Percentiles rank a stretch among this genome's conserved stretches.
phyloP scores from a whole-genome alignment of 2,329 filamentous ascomycete species.

The Calonectria pseudoreteaudii region DNA sequence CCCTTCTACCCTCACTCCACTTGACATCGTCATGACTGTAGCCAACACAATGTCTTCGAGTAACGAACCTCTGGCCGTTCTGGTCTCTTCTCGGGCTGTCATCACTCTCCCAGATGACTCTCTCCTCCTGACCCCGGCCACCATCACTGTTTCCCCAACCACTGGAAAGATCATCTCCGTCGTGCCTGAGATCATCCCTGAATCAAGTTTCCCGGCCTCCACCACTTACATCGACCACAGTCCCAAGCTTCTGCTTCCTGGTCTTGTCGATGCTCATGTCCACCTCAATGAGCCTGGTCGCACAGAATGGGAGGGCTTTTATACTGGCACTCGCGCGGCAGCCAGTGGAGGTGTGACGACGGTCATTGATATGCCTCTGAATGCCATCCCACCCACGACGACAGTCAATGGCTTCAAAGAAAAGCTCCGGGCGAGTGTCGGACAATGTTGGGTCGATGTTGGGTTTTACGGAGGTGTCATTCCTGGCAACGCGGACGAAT shows the following conservation, averaged over 20 bases:
- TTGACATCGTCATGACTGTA: constrained; percentile 47
- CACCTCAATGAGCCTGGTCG: constrained; percentile 97
- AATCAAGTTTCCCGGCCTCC: constrained; percentile 77
- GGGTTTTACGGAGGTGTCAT: constrained; percentile 97
- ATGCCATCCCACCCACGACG: constrained; percentile 96
- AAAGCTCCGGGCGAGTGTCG: constrained; percentile 85
- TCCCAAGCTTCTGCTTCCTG: constrained; percentile 86
- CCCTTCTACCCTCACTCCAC: background rate
- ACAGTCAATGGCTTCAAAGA: constrained; percentile 84
- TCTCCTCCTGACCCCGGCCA: constrained; percentile 79
- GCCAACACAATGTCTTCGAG: constrained; percentile 31
- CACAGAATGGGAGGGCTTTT: constrained; percentile 99
- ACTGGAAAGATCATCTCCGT: constrained; percentile 90
- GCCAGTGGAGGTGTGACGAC: constrained; percentile 97
- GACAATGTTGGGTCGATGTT: constrained; percentile 98
- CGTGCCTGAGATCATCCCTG: constrained; percentile 78
- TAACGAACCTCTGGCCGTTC: constrained; percentile 71
- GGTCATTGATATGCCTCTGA: constrained; percentile 96
- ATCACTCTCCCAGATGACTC: constrained; percentile 75
- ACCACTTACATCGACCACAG: constrained; percentile 86
- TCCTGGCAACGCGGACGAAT: constrained; percentile 84
- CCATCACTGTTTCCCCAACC: constrained; percentile 79
- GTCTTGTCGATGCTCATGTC: constrained; percentile 95
- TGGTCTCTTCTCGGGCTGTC: constrained; percentile 87
- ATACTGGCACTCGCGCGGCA: constrained; percentile 91